Conservation (phyloP, 331 rosid genomes). For the Quercus tomentella region DNA sequence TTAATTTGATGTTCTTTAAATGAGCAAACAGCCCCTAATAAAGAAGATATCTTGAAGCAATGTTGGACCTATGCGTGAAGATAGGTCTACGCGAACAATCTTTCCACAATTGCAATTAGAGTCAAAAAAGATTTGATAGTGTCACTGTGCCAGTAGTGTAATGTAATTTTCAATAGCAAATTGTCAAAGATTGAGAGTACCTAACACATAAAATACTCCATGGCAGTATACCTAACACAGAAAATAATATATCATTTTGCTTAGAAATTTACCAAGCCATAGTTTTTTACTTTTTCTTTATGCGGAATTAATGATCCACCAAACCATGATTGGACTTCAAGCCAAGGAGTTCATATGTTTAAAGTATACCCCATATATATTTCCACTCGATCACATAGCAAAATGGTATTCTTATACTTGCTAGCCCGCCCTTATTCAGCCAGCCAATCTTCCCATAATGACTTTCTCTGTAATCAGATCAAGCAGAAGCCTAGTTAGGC, state of each 20-base stretch:
- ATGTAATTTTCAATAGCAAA: constrained; percentile 2
- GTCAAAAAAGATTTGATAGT: too few relatives aligned
- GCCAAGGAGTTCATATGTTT: constrained; percentile 25
- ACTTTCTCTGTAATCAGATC: constrained; percentile 43
- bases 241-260: background rate
- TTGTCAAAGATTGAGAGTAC: background rate
- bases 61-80: too few relatives aligned
- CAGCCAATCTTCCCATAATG: constrained; percentile 20
- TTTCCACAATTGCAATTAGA: too few relatives aligned
- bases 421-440: too few relatives aligned
- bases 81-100: too few relatives aligned
- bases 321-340: constrained; percentile 44
- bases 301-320: constrained; percentile 2
- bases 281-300: too few relatives aligned
- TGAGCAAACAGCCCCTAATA: too few relatives aligned
- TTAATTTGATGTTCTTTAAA: too few relatives aligned
- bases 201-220: background rate
- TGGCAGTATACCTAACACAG: too few relatives aligned
- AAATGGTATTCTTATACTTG: background rate
- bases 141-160: background rate
- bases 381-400: background rate
- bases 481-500: constrained; percentile 36
- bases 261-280: constrained; percentile 14
- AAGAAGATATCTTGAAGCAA: too few relatives aligned
- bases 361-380: background rate